Conservation (phyloP, 768 basidiomycete genomes). For the Chalciporus chontae region DNA sequence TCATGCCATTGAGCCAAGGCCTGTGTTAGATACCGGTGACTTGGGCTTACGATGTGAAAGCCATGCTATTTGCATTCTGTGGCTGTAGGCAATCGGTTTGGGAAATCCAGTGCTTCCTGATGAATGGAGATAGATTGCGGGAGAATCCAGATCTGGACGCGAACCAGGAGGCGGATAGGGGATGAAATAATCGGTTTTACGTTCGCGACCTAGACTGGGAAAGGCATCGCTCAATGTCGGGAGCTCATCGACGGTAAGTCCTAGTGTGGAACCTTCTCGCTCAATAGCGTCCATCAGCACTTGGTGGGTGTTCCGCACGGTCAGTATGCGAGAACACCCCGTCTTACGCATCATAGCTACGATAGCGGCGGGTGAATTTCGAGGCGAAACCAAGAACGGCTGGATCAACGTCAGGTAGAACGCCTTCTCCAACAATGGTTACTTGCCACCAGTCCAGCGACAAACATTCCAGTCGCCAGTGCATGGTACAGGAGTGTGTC, state of each 20-base stretch:
- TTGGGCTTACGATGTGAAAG: conserved; percentile 28
- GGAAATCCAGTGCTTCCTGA: conserved; percentile 45
- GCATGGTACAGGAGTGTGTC: conserved; percentile 31
- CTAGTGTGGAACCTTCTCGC: neutral
- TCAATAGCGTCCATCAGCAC: conserved; percentile 8
- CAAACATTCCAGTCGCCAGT: conserved; percentile 23
- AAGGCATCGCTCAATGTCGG: conserved; percentile 30
- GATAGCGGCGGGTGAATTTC: conserved; percentile 19
- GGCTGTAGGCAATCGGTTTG: conserved; percentile 37
- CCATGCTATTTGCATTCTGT: conserved; percentile 33
- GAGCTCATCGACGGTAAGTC: conserved; percentile 15
- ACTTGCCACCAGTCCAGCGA: conserved; percentile 29
- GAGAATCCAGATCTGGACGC: conserved; percentile 3
- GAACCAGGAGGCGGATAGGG: conserved; percentile 3
- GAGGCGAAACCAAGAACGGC: conserved; percentile 24
- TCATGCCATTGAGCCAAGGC: no score
- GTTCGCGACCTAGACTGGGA: conserved; percentile 10
- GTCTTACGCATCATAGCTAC: conserved; percentile 19
- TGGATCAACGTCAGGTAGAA: neutral
- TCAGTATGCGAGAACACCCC: conserved; percentile 17
- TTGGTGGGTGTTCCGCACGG: conserved; percentile 8
- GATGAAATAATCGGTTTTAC: conserved; percentile 3
- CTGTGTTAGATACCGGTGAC: no score
- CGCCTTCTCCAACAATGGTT: no score
- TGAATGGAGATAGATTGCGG: conserved; percentile 19